phyloP scores from a whole-genome alignment of 495 filamentous ascomycete species.

The Ramalina peruviana region DNA sequence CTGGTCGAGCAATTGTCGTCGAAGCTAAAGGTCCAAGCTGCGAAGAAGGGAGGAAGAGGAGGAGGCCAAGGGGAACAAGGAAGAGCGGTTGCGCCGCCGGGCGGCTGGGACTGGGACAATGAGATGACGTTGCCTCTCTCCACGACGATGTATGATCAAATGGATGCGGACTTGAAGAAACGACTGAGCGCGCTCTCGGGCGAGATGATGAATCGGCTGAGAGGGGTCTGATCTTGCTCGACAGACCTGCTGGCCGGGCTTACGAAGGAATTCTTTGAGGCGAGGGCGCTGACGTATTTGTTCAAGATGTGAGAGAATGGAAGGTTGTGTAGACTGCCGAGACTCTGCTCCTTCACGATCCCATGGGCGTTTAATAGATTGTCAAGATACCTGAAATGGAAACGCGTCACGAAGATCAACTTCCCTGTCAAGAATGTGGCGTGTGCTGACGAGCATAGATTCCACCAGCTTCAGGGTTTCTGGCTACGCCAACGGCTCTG shows the following conservation, averaged over 20 bases:
- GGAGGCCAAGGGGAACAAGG: background rate
- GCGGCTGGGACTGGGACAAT: background rate
- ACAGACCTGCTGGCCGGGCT: too few relatives aligned
- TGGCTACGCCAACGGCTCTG: too few relatives aligned
- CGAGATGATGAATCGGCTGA: background rate
- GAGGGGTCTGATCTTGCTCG: background rate
- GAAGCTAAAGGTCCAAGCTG: background rate
- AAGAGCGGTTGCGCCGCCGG: background rate
- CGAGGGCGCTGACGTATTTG: too few relatives aligned
- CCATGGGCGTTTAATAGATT: too few relatives aligned
- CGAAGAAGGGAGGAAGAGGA: background rate
- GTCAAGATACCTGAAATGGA: constrained; percentile 6
- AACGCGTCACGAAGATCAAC: too few relatives aligned
- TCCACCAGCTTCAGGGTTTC: too few relatives aligned
- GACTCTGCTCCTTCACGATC: too few relatives aligned
- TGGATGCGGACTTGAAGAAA: constrained; percentile 2
- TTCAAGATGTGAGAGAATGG: too few relatives aligned
- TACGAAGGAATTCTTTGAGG: too few relatives aligned
- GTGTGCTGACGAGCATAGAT: too few relatives aligned
- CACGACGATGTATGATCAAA: constrained; percentile 1
- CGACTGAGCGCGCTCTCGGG: background rate
- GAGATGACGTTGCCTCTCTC: background rate
- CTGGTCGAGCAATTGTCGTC: constrained; percentile 18
- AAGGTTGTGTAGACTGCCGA: too few relatives aligned
- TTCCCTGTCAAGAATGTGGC: too few relatives aligned